Evolutionary conservation across 2,329 filamentous ascomycete species (phyloP).

Genomic region (Cercospora nicotianae): DNA sequence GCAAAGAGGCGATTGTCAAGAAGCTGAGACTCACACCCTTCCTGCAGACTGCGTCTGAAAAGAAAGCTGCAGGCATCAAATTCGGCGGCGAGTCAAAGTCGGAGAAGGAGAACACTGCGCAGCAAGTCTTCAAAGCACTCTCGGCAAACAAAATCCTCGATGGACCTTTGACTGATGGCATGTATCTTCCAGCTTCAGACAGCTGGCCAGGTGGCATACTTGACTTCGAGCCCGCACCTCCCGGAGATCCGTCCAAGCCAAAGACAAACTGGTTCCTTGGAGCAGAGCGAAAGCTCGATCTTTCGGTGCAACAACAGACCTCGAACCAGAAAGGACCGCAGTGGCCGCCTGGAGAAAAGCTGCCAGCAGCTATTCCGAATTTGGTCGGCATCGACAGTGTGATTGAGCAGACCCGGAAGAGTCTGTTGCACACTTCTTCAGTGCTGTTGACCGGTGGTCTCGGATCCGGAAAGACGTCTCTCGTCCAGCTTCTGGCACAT

Average conservation of each 20-base stretch:
- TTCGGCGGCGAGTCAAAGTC: slow-evolving; percentile 87
- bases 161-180: slow-evolving; percentile 86
- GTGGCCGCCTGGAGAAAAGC: slow-evolving; percentile 55
- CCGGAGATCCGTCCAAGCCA: slow-evolving; percentile 49
- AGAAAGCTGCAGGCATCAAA: slow-evolving; percentile 64
- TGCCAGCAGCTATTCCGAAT: slow-evolving; percentile 56
- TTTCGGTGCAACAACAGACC: slow-evolving; percentile 76
- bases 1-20: slow-evolving; percentile 55
- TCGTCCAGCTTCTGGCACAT: slow-evolving; percentile 74
- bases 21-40: slow-evolving; percentile 82
- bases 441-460: slow-evolving; percentile 85
- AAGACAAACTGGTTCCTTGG: slow-evolving; percentile 70
- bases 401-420: slow-evolving; percentile 69
- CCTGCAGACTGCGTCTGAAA: slow-evolving; percentile 55
- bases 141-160: slow-evolving; percentile 72
- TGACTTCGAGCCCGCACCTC: slow-evolving; percentile 66
- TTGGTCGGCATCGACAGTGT: slow-evolving; percentile 84
- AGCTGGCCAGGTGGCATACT: slow-evolving; percentile 83
- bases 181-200: slow-evolving; percentile 67
- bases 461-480: slow-evolving; percentile 83
- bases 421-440: slow-evolving; percentile 82
- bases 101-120: slow-evolving; percentile 74
- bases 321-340: slow-evolving; percentile 58
- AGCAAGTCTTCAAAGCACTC: slow-evolving; percentile 65
- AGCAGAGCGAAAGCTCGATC: slow-evolving; percentile 68